phyloP scores from a whole-genome alignment of 2,329 filamentous ascomycete species.

The Fusarium sp. region DNA sequence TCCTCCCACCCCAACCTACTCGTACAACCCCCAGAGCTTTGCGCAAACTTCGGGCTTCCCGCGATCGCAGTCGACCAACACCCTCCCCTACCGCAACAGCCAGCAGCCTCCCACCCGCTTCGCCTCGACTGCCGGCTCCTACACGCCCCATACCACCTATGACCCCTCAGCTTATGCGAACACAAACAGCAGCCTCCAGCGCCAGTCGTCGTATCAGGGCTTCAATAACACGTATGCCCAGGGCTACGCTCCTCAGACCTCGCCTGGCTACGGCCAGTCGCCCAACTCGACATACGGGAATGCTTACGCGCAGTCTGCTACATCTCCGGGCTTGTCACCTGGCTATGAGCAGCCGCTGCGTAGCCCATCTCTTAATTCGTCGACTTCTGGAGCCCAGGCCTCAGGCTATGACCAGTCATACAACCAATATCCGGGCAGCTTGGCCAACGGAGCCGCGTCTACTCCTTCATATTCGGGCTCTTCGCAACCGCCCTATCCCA shows the following conservation, averaged over 20 bases:
- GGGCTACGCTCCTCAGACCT: constrained; percentile 54
- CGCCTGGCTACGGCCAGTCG: constrained; percentile 52
- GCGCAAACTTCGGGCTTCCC: constrained; percentile 49
- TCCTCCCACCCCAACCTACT: constrained; percentile 59
- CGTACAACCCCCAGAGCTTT: constrained; percentile 81
- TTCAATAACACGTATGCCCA: constrained; percentile 59
- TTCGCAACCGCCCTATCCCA: constrained; percentile 64
- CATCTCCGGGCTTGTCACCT: constrained; percentile 47
- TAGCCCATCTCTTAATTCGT: constrained; percentile 49
- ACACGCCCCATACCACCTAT: constrained; percentile 65
- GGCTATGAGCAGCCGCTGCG: constrained; percentile 57
- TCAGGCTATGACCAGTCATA: constrained; percentile 54
- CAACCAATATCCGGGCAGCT: constrained; percentile 52
- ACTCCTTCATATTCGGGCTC: constrained; percentile 50
- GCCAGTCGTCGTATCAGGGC: constrained; percentile 63
- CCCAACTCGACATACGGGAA: constrained; percentile 51
- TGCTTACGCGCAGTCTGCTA: constrained; percentile 42
- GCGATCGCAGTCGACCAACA: constrained; percentile 65
- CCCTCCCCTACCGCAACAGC: constrained; percentile 62
- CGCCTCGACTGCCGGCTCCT: constrained; percentile 55
- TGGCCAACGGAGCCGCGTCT: constrained; percentile 55
- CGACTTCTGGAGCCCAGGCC: constrained; percentile 43
- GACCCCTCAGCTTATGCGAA: constrained; percentile 71
- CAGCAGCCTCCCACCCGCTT: constrained; percentile 55
- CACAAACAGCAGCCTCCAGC: constrained; percentile 58